A percentile compares a stretch with the other conserved stretches of the same genome.
Evolutionary conservation across 768 basidiomycete genomes (phyloP).

Genomic region (Lyophyllum shimeji): DNA sequence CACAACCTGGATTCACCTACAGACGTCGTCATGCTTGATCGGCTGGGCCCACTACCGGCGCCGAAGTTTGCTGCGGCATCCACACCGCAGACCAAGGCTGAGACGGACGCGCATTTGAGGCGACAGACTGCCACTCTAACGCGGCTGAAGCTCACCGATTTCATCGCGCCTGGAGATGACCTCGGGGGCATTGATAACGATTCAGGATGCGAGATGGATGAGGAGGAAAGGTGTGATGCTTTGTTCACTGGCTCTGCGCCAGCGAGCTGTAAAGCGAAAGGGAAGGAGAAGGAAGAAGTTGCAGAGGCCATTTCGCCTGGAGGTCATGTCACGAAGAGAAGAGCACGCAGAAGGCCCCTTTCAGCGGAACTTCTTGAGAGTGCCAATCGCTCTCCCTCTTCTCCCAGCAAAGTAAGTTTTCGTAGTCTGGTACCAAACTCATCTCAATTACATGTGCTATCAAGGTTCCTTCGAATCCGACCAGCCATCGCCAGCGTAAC

Average conservation of each 20-base stretch:
- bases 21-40: slow-evolving; percentile 42
- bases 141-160: slow-evolving; percentile 58
- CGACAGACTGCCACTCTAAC: slow-evolving; percentile 67
- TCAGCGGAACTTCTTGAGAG: slow-evolving; percentile 65
- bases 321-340: slow-evolving; percentile 72
- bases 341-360: slow-evolving; percentile 71
- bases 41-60: slow-evolving; percentile 53
- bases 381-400: slow-evolving; percentile 37
- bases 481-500: slow-evolving; percentile 7
- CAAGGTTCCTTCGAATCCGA: slow-evolving; percentile 4
- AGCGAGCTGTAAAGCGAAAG: slow-evolving; percentile 33
- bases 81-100: slow-evolving; percentile 54
- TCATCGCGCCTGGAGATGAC: slow-evolving; percentile 45
- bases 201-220: slow-evolving; percentile 51
- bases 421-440: not conserved
- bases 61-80: slow-evolving; percentile 44
- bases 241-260: slow-evolving; percentile 30
- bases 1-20: slow-evolving; percentile 32
- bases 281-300: slow-evolving; percentile 55
- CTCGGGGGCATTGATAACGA: slow-evolving; percentile 42
- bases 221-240: slow-evolving; percentile 35
- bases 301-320: slow-evolving; percentile 73
- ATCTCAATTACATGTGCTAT: not conserved
- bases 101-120: slow-evolving; percentile 48
- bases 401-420: slow-evolving; percentile 40